Conservation (phyloP, 805 yeast species). For the Candida odintsovae region DNA sequence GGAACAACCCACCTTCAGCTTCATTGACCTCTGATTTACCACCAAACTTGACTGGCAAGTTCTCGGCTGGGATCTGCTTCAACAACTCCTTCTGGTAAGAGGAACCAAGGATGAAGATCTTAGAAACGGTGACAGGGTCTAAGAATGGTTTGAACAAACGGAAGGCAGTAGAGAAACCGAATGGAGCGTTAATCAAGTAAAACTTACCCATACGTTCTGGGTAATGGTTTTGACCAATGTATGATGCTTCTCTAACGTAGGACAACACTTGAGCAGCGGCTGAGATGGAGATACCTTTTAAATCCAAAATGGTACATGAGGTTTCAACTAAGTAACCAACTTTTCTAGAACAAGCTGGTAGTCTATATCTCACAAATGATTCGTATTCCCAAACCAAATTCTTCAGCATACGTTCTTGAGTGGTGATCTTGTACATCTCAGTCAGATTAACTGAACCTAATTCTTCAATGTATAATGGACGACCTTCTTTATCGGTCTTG, state of each 20-base stretch:
- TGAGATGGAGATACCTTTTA: conserved; percentile 86
- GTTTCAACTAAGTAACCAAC: conserved; percentile 80
- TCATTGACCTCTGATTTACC: conserved; percentile 66
- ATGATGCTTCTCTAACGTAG: conserved; percentile 89
- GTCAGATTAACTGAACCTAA: conserved; percentile 84
- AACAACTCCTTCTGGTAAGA: conserved; percentile 76
- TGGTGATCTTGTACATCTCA: conserved; percentile 89
- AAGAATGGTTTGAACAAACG: conserved; percentile 85
- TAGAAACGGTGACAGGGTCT: conserved; percentile 96
- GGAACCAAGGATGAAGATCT: conserved; percentile 81
- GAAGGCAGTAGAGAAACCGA: conserved; percentile 94
- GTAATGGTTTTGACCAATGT: conserved; percentile 93
- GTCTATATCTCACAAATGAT: conserved; percentile 72
- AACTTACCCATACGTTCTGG: conserved; percentile 99
- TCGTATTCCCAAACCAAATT: conserved; percentile 98
- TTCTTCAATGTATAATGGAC: conserved; percentile 94
- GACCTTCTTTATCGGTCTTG: conserved; percentile 93
- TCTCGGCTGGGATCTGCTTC: conserved; percentile 90
- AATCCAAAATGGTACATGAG: conserved; percentile 91
- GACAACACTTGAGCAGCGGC: conserved; percentile 80
- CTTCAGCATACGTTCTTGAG: conserved; percentile 92
- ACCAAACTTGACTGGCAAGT: conserved; percentile 88
- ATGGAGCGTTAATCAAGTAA: conserved; percentile 93
- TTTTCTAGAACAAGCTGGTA: conserved; percentile 92
- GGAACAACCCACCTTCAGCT: conserved; percentile 72